Evolutionary conservation across 2,329 filamentous ascomycete genomes (phyloP), one percentile per base, ranked within the genome.

Genomic region (Clonostachys rhizophaga): DNA sequence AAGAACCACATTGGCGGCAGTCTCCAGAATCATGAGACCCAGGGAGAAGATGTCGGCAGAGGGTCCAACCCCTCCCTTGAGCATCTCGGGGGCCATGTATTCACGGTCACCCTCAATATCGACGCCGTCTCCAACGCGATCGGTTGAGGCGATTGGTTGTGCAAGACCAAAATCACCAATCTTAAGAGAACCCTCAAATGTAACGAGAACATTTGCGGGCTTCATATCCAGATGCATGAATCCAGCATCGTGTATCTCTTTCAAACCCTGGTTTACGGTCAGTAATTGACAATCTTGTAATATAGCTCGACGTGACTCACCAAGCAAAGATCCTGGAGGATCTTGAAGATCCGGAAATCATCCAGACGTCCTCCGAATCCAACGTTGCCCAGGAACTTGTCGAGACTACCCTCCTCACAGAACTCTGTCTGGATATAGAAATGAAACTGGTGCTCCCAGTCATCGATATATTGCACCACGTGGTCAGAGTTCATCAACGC

Each of bases 301-400:
- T 34, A 36, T n/a, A 11, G 35, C 36, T 17, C 24, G 9, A 10
- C 17, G 37, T 3, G 42, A 74, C 86, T 69, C 80, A 94, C 90
- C 74, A 87, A 72, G 58, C 85, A 80, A 49, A 96, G 69, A 65
- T 99, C 94, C 40, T 96, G 79, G 57, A 97, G 72, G 49, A 97
- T 92, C 72, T 99, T 99, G 90, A 94, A 99, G 65, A 97, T 96
- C 51, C 94, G 83, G 69, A 99, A 99, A 64, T 97, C 94, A 66
- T 99, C 94, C 54, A 99, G 71, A 56, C 92, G 82, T 42, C 90
- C 91, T 62, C 88, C 90, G 51, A 86, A 78, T 20, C 94, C 94
- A 50, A 90, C 83, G 49, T 87, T 81, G n/a, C 82, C 79, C 33
- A 99, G 76, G 62, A 97, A 99, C 14, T 83, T 78, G 62, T 95